Percentiles rank a stretch among this genome's conserved stretches.
Evolutionary conservation across 495 filamentous ascomycete genomes (phyloP).

Genomic region (Sporormia fimetaria): DNA sequence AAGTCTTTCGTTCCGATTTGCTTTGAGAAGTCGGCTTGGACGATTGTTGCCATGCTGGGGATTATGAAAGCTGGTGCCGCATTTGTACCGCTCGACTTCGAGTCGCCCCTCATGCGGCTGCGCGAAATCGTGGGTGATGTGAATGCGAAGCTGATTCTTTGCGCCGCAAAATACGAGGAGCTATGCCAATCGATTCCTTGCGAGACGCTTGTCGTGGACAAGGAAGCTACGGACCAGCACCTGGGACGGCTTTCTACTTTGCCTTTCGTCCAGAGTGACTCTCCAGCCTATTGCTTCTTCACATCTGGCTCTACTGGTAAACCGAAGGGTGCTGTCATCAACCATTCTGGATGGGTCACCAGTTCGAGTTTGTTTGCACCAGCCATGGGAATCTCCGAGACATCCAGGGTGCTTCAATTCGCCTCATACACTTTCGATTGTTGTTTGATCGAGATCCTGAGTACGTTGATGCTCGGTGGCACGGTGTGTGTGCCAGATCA

Average conservation of each 20-base stretch:
- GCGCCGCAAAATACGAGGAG: conserved; percentile 17
- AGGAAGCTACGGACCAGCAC: conserved; percentile 9
- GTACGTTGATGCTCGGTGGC: conserved; percentile 36
- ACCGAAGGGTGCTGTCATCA: conserved; percentile 45
- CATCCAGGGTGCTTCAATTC: conserved; percentile 37
- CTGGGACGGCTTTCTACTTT: conserved; percentile 10
- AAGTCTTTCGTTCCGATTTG: conserved; percentile 26
- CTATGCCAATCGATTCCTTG: conserved; percentile 17
- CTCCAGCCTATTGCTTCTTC: conserved; percentile 34
- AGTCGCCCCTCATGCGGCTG: conserved; percentile 13
- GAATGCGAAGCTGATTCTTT: conserved; percentile 19
- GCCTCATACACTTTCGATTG: conserved; percentile 40
- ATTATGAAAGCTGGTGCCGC: conserved; percentile 25
- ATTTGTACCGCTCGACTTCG: conserved; percentile 22
- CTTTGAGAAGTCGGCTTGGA: conserved; percentile 22
- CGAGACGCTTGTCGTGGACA: conserved; percentile 10
- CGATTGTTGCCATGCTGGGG: conserved; percentile 16
- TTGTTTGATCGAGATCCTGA: conserved; percentile 36
- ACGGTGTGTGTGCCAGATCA: conserved; percentile 39
- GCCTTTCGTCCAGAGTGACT: conserved; percentile 13
- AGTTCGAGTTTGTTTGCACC: conserved; percentile 25
- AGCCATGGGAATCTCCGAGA: conserved; percentile 18
- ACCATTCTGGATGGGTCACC: conserved; percentile 39
- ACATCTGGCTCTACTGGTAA: conserved; percentile 45
- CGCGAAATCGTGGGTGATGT: conserved; percentile 19